Evolutionary conservation across 2,329 filamentous ascomycete species (phyloP).

Genomic region (Colletotrichum plurivorum): DNA sequence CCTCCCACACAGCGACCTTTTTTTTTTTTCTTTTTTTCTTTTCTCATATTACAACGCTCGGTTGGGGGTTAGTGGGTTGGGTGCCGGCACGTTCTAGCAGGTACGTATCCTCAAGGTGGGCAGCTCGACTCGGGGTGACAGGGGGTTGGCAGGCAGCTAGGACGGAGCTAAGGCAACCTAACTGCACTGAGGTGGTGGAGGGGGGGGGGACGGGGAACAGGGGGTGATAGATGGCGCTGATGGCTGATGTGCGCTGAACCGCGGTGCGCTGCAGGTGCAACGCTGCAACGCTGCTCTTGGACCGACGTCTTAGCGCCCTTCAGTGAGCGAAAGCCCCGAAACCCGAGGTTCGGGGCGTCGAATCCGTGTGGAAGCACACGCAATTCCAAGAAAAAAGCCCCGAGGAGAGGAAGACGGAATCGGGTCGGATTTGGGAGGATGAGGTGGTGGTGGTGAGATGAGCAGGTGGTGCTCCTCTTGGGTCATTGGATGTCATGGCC

Average conservation of each 20-base stretch:
- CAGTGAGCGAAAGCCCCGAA: slow-evolving; percentile 20
- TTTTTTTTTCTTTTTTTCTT: background rate
- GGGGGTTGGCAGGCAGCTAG: slow-evolving; percentile 19
- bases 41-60: slow-evolving; percentile 11
- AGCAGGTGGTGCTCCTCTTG: background rate
- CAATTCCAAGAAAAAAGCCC: background rate
- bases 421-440: slow-evolving; percentile 4
- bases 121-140: slow-evolving; percentile 12
- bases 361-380: background rate
- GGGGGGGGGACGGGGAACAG: slow-evolving; percentile 12
- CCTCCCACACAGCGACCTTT: background rate
- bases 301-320: background rate
- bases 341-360: slow-evolving; percentile 18
- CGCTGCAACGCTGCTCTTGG: slow-evolving; percentile 11
- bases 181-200: background rate
- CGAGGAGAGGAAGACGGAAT: slow-evolving; percentile 5
- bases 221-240: slow-evolving; percentile 9
- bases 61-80: slow-evolving; percentile 33
- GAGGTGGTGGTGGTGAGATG: background rate
- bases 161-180: slow-evolving; percentile 4
- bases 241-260: too few relatives aligned
- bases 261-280: slow-evolving; percentile 12
- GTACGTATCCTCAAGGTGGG: background rate
- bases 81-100: slow-evolving; percentile 7
- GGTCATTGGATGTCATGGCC: background rate